These are phyloP conservation scores for Yamadazyma diospyri DNA, from an alignment of 1,139 yeast species.

Conservation along the genomic window DNA sequence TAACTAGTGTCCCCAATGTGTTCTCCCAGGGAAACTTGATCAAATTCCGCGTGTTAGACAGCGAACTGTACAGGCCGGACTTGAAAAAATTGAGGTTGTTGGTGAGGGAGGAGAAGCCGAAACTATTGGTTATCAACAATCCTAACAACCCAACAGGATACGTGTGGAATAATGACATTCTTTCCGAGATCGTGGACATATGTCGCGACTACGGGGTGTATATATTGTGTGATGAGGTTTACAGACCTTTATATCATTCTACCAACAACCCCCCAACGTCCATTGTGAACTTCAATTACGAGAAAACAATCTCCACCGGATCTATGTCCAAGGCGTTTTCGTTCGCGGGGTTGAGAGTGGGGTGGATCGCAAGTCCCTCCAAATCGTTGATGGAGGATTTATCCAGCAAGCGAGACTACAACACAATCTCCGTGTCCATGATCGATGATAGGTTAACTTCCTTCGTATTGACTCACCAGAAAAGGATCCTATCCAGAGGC, in stretches of 20 bases:
- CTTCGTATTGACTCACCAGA: constrained; percentile 36
- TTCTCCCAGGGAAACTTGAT: constrained; percentile 40
- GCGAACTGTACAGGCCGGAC: constrained; percentile 36
- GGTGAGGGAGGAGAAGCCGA: constrained; percentile 33
- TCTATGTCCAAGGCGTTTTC: constrained; percentile 56
- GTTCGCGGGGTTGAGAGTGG: constrained; percentile 52
- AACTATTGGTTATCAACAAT: constrained; percentile 46
- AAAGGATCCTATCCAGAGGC: constrained; percentile 35
- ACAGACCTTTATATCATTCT: constrained; percentile 51
- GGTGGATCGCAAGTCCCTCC: constrained; percentile 48
- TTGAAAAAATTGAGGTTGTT: constrained; percentile 26
- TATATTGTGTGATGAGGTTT: constrained; percentile 53
- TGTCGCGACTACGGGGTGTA: constrained; percentile 33
- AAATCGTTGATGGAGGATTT: constrained; percentile 27
- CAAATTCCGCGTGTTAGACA: constrained; percentile 27
- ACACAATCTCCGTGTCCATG: constrained; percentile 48
- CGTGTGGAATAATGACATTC: constrained; percentile 33
- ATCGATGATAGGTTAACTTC: constrained; percentile 49
- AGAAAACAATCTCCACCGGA: constrained; percentile 45
- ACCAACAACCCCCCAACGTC: constrained; percentile 23
- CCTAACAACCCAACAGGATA: constrained; percentile 58
- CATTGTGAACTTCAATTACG: constrained; percentile 40
- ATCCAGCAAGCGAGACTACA: constrained; percentile 46
- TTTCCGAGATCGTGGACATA: constrained; percentile 35
- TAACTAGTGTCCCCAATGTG: constrained; percentile 47